Conservation (phyloP, 305 asterid species). For the Solanum hybrid region DNA sequence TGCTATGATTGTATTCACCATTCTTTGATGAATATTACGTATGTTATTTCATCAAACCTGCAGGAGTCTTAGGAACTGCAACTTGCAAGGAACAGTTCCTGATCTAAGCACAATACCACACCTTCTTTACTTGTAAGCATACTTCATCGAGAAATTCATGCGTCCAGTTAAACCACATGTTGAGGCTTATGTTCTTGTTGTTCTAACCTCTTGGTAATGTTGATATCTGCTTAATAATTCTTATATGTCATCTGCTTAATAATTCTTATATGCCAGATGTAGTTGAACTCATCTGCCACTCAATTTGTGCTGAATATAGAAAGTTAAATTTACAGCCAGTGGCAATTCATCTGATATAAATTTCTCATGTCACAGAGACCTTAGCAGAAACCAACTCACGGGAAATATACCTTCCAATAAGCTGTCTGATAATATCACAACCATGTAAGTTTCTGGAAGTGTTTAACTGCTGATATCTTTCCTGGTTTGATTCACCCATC, state of each 20-base stretch:
- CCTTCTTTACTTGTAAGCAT: too few species aligned
- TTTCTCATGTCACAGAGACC: constrained; percentile 47
- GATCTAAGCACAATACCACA: too few species aligned
- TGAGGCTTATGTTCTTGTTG: too few species aligned
- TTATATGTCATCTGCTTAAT: neutral
- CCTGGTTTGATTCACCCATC: neutral
- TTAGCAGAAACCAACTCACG: constrained; percentile 73
- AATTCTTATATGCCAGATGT: neutral
- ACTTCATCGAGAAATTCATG: too few species aligned
- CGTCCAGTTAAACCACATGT: too few species aligned
- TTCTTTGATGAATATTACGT: too few species aligned
- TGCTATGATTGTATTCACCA: too few species aligned
- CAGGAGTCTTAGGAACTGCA: too few species aligned
- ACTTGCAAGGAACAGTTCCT: too few species aligned
- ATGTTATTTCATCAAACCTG: too few species aligned
- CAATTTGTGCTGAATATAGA: neutral
- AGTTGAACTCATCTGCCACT: neutral
- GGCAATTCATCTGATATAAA: constrained; percentile 17
- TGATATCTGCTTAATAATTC: neutral
- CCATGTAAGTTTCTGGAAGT: constrained; percentile 48
- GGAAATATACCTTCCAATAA: constrained; percentile 67
- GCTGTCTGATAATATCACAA: constrained; percentile 63
- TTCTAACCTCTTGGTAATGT: too few species aligned
- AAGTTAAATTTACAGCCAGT: neutral
- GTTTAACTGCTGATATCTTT: neutral